These are phyloP conservation scores for Blepharisma undulans DNA, from an alignment of 169 alveolate species.

Conservation along the genomic window DNA sequence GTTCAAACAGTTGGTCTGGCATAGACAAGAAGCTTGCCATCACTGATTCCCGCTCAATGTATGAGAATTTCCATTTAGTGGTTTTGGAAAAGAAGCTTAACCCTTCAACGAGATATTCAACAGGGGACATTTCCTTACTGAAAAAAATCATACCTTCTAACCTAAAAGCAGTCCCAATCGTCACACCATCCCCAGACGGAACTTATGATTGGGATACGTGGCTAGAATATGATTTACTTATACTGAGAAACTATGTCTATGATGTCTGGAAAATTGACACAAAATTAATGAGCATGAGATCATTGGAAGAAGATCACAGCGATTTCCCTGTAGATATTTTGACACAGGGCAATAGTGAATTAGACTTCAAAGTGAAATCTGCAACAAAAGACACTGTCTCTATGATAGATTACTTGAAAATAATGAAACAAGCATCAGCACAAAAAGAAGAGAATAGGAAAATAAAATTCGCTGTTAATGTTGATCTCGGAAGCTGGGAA, in stretches of 20 bases:
- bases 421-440: not conserved
- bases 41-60: not conserved
- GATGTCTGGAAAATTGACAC: not conserved
- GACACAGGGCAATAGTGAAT: not conserved
- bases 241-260: not conserved
- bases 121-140: not conserved
- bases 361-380: not conserved
- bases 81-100: not conserved
- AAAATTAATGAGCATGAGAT: not conserved
- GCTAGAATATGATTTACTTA: not conserved
- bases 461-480: constrained; percentile 47
- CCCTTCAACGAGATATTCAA: not conserved
- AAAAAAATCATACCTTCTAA: not conserved
- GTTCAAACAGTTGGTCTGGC: not conserved
- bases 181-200: not conserved
- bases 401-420: not conserved
- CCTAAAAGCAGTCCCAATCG: not conserved
- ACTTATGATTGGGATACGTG: not conserved
- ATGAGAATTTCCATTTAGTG: not conserved
- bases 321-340: not conserved
- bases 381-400: not conserved
- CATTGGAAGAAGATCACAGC: not conserved
- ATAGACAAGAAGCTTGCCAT: not conserved
- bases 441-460: not conserved
- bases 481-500: constrained; percentile 55